A percentile compares a stretch with the other conserved stretches of the same genome.
Conservation (phyloP, 1,284 basidiomycete genomes). For the Phellinidium pouzarii region DNA sequence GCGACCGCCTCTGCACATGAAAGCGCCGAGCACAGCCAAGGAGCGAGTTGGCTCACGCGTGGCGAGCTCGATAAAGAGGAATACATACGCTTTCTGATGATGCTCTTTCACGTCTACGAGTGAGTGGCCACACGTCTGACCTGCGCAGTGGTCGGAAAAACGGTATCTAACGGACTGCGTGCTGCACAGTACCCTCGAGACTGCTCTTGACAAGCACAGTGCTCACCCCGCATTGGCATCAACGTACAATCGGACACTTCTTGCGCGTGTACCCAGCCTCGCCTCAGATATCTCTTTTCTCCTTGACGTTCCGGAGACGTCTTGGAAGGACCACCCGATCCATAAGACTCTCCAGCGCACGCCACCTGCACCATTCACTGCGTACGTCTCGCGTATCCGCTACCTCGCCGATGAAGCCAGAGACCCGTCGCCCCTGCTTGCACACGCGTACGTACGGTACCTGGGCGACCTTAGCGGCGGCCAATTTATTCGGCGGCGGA, state of each 20-base stretch:
- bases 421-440: constrained; percentile 40
- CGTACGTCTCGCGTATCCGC: constrained; percentile 48
- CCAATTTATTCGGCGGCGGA: constrained; percentile 59
- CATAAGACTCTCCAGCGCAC: constrained; percentile 38
- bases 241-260: constrained; percentile 65
- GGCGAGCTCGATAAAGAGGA: constrained; percentile 59
- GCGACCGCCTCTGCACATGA: constrained; percentile 59
- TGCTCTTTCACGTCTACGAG: constrained; percentile 77
- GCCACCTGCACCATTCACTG: constrained; percentile 44
- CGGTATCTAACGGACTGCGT: no score
- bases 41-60: constrained; percentile 52
- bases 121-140: constrained; percentile 33
- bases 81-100: constrained; percentile 66
- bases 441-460: constrained; percentile 80
- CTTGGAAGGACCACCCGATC: constrained; percentile 50
- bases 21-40: constrained; percentile 51
- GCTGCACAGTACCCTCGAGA: constrained; percentile 58
- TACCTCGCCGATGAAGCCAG: constrained; percentile 32
- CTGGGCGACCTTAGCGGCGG: constrained; percentile 84
- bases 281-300: constrained; percentile 64
- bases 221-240: constrained; percentile 56
- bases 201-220: constrained; percentile 56
- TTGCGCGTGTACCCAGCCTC: constrained; percentile 53
- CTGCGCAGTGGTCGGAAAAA: not conserved
- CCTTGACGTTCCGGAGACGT: constrained; percentile 44